Conservation (phyloP, 177 flowering plant genomes). For the Tripterygium wilfordii region DNA sequence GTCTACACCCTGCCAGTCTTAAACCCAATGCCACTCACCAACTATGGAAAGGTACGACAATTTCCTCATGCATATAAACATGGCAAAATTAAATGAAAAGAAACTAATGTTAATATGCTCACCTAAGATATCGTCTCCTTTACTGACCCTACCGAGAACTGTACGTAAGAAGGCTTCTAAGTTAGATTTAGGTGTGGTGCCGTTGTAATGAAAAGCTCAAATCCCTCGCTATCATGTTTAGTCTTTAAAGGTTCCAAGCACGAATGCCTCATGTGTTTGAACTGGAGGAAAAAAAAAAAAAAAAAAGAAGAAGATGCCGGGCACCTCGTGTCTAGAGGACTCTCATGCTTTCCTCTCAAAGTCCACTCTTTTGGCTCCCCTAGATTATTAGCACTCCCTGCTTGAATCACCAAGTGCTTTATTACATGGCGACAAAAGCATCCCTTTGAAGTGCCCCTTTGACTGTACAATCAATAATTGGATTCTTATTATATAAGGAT, state of each 20-base stretch:
- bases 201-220: constrained; percentile 84
- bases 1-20: too few species aligned
- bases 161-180: constrained; percentile 73
- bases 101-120: constrained; percentile 21
- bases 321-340: constrained; percentile 55
- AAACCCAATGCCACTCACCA: too few species aligned
- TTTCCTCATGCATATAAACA: too few species aligned
- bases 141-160: constrained; percentile 85
- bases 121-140: constrained; percentile 94
- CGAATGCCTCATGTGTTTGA: constrained; percentile 90
- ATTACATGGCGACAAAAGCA: constrained; percentile 76
- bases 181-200: constrained; percentile 84
- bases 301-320: too few species aligned
- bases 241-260: constrained; percentile 91
- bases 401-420: constrained; percentile 89
- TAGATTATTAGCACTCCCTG: constrained; percentile 48
- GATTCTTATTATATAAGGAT: not conserved
- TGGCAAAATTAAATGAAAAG: too few species aligned
- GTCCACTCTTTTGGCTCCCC: constrained; percentile 87
- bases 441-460: constrained; percentile 82
- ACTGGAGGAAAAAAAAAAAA: constrained; percentile 25
- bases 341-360: constrained; percentile 48
- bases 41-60: too few species aligned
- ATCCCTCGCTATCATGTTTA: constrained; percentile 46
- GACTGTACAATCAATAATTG: constrained; percentile 44